Evolutionary conservation across 768 basidiomycete species (phyloP).

Genomic region (Omphalotus guepiniiformis): DNA sequence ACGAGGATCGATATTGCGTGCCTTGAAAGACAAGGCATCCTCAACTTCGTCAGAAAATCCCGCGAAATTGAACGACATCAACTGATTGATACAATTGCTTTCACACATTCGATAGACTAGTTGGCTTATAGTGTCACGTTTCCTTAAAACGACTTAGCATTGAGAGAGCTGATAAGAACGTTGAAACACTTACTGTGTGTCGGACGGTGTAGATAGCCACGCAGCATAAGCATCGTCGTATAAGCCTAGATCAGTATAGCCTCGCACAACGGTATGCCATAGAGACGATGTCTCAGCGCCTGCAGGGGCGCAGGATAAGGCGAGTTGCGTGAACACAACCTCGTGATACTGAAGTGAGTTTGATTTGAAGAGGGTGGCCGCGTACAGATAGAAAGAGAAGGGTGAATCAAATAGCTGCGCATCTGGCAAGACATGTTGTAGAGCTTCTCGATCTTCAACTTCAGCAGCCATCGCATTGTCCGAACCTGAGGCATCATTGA

Average conservation of each 20-base stretch:
- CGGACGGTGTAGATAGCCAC: conserved; percentile 68
- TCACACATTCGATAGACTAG: conserved; percentile 94
- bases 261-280: conserved; percentile 77
- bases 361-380: conserved; percentile 68
- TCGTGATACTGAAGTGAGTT: conserved; percentile 53
- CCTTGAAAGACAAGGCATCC: conserved; percentile 84
- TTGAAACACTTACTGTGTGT: conserved; percentile 63
- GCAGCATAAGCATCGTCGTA: conserved; percentile 89
- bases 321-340: conserved; percentile 72
- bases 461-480: conserved; percentile 43
- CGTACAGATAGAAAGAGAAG: conserved; percentile 75
- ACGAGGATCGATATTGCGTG: conserved; percentile 88
- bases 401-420: conserved; percentile 53
- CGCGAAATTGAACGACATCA: conserved; percentile 81
- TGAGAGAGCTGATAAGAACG: conserved; percentile 7
- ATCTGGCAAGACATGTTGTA: conserved; percentile 58
- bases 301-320: conserved; percentile 63
- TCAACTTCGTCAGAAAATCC: conserved; percentile 87
- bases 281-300: conserved; percentile 58
- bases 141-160: conserved; percentile 40
- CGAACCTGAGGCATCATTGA: conserved; percentile 30
- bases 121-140: conserved; percentile 75
- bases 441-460: conserved; percentile 60
- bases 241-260: conserved; percentile 62
- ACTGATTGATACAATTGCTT: conserved; percentile 69